phyloP scores from a whole-genome alignment of 108 stramenopile genomes.

The Cyclotella choctawhatcheeana region DNA sequence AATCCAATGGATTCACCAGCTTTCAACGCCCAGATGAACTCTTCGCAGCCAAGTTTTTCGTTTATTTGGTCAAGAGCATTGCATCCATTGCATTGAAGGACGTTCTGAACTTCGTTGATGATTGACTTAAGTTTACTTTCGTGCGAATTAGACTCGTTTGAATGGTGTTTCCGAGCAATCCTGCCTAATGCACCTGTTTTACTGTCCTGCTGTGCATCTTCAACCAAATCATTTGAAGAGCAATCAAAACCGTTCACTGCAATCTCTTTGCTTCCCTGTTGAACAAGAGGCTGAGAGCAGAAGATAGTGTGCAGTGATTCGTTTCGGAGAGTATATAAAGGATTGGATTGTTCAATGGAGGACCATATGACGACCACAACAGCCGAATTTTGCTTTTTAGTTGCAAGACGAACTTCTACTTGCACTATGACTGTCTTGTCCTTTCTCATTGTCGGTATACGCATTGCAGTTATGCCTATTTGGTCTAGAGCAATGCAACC shows the following conservation, averaged over 20 bases:
- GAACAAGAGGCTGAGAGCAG: slow-evolving; percentile 68
- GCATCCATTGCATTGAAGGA: slow-evolving; percentile 9
- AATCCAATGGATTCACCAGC: slow-evolving; percentile 69
- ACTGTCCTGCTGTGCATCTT: not conserved
- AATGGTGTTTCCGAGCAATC: not conserved
- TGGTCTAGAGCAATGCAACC: slow-evolving; percentile 73
- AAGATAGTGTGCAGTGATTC: slow-evolving; percentile 61
- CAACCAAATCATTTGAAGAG: not conserved
- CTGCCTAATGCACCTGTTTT: not conserved
- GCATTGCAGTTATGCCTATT: slow-evolving; percentile 78
- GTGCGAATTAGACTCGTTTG: not conserved
- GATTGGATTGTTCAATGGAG: slow-evolving; percentile 72
- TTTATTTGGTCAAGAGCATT: slow-evolving; percentile 16
- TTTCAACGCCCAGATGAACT: slow-evolving; percentile 72
- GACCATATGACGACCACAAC: slow-evolving; percentile 76
- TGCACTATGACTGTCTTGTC: slow-evolving; percentile 67
- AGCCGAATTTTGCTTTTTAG: slow-evolving; percentile 74
- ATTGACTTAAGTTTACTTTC: not conserved
- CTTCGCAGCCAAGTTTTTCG: slow-evolving; percentile 52
- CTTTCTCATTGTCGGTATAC: slow-evolving; percentile 52
- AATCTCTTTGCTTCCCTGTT: slow-evolving; percentile 10
- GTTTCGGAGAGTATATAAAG: slow-evolving; percentile 74
- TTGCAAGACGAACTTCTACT: slow-evolving; percentile 77
- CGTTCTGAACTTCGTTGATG: not conserved
- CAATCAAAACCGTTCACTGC: not conserved